Evolutionary conservation across 331 rosid genomes (phyloP).

Genomic region (Arachis monticola): DNA sequence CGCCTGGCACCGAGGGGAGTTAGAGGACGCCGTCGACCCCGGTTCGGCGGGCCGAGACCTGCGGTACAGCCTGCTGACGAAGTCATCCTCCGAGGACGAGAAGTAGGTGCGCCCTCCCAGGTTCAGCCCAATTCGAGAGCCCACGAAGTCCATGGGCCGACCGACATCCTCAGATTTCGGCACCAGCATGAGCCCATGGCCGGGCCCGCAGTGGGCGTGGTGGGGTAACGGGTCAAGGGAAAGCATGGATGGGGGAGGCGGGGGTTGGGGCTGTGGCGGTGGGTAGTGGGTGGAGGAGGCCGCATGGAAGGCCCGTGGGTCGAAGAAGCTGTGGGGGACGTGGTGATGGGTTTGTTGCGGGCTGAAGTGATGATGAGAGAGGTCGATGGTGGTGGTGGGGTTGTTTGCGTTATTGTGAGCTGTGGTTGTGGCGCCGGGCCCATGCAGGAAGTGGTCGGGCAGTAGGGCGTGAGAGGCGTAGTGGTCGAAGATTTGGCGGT

Average conservation of each 20-base stretch:
- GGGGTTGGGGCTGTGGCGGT: slow-evolving; percentile 44
- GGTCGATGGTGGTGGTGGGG: slow-evolving; percentile 19
- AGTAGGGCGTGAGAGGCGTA: slow-evolving; percentile 51
- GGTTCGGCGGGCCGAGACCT: slow-evolving; percentile 63
- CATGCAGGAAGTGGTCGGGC: slow-evolving; percentile 47
- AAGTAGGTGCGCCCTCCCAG: slow-evolving; percentile 94
- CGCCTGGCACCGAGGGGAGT: slow-evolving; percentile 88
- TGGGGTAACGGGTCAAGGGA: slow-evolving; percentile 59
- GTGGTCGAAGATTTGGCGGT: slow-evolving; percentile 67
- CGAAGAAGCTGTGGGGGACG: slow-evolving; percentile 54
- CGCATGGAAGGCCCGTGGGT: slow-evolving; percentile 67
- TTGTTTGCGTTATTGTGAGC: slow-evolving; percentile 24
- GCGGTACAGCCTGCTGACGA: slow-evolving; percentile 85
- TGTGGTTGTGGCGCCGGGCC: slow-evolving; percentile 34
- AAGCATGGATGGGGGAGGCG: slow-evolving; percentile 48
- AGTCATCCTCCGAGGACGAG: slow-evolving; percentile 78
- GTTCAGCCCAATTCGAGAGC: slow-evolving; percentile 86
- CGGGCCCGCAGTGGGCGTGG: slow-evolving; percentile 30
- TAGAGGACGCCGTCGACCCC: slow-evolving; percentile 40
- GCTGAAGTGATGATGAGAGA: slow-evolving; percentile 44
- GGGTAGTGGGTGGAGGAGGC: slow-evolving; percentile 57
- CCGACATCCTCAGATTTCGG: slow-evolving; percentile 74
- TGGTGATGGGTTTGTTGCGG: slow-evolving; percentile 45
- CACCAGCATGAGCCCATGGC: slow-evolving; percentile 56
- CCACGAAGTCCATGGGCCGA: slow-evolving; percentile 60